phyloP scores from a whole-genome alignment of 768 basidiomycete species.

The Crassisporium funariophilum region DNA sequence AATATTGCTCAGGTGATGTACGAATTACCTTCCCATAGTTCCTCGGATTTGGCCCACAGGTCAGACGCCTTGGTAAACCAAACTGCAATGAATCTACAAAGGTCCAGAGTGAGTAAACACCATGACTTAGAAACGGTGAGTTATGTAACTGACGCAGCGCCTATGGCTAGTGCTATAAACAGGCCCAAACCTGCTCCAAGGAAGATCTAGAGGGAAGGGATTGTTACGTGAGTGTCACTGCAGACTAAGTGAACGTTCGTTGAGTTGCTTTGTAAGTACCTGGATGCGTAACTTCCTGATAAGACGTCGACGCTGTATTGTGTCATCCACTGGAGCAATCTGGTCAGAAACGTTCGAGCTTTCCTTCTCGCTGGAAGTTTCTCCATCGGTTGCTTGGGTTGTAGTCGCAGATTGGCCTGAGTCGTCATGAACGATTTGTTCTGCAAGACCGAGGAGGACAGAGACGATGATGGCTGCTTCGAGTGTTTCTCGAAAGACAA shows the following conservation, averaged over 20 bases:
- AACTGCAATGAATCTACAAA: constrained; percentile 74
- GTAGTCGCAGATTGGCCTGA: constrained; percentile 13
- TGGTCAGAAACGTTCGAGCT: constrained; percentile 24
- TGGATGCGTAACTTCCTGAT: constrained; percentile 72
- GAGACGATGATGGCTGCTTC: constrained; percentile 93
- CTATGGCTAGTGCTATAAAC: constrained; percentile 78
- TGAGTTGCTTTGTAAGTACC: constrained; percentile 41
- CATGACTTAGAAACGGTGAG: not conserved
- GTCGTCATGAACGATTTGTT: constrained; percentile 68
- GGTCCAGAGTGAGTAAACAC: not conserved
- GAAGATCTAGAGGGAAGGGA: constrained; percentile 56
- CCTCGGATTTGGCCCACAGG: constrained; percentile 84
- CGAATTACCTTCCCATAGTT: constrained; percentile 86
- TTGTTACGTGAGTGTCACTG: no score
- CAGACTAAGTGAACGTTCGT: no score
- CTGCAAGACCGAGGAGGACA: constrained; percentile 88
- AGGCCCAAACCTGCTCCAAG: constrained; percentile 75
- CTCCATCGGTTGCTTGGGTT: constrained; percentile 19
- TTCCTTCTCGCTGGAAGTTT: constrained; percentile 27
- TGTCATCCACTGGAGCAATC: constrained; percentile 24
- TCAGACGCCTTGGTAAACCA: constrained; percentile 92
- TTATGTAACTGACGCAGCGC: constrained; percentile 58
- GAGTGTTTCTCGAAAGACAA: constrained; percentile 92
- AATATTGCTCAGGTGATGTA: no score
- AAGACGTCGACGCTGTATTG: constrained; percentile 42